Evolutionary conservation across 2,329 filamentous ascomycete species (phyloP).

Genomic region (Aureobasidium uvarum): DNA sequence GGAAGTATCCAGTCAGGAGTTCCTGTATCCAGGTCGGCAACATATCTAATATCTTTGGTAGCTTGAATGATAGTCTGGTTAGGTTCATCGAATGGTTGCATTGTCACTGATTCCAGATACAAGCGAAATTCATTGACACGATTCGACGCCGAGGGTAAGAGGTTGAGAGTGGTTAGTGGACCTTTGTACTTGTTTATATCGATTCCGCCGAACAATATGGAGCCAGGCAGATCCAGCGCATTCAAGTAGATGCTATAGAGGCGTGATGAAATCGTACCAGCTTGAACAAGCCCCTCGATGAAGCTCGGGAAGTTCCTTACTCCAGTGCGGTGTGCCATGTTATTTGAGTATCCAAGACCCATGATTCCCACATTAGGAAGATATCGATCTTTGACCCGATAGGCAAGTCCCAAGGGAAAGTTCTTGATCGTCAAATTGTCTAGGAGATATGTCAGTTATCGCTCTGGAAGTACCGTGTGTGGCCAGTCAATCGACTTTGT

Average conservation of each 20-base stretch:
- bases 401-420: slow-evolving; percentile 38
- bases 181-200: slow-evolving; percentile 37
- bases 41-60: not conserved
- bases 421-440: slow-evolving; percentile 34
- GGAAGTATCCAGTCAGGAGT: slow-evolving; percentile 35
- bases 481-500: no score
- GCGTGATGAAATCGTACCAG: slow-evolving; percentile 36
- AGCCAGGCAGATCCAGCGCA: slow-evolving; percentile 32
- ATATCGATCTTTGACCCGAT: slow-evolving; percentile 32
- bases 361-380: slow-evolving; percentile 34
- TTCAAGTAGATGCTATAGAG: slow-evolving; percentile 39
- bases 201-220: slow-evolving; percentile 40
- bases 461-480: no score
- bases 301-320: slow-evolving; percentile 33
- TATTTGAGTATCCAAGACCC: slow-evolving; percentile 37
- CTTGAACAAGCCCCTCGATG: slow-evolving; percentile 35
- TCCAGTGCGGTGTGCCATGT: slow-evolving; percentile 30
- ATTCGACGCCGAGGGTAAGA: slow-evolving; percentile 27
- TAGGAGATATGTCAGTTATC: slow-evolving; percentile 17
- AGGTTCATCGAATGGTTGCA: not conserved
- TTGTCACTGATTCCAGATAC: not conserved
- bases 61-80: slow-evolving; percentile 25
- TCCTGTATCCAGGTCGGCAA: slow-evolving; percentile 38
- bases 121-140: not conserved
- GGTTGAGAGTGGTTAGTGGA: slow-evolving; percentile 36